Evolutionary conservation across 768 basidiomycete genomes (phyloP), one percentile per base, ranked within the genome.

Genomic region (Tulasnella sp.): DNA sequence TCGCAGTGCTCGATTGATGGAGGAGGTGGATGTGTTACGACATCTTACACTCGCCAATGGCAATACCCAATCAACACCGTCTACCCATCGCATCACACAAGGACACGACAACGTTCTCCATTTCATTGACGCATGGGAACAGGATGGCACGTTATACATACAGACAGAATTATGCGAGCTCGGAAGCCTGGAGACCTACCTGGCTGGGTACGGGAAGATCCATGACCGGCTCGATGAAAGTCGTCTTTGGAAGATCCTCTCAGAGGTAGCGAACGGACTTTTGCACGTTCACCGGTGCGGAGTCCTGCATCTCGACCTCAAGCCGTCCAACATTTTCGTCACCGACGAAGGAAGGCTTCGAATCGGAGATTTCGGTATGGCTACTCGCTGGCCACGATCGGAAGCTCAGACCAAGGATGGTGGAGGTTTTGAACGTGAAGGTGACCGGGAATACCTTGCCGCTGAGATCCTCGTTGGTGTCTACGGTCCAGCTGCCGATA

Each of bases 341-440:
- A 94, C 92, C 11, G 83, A 84, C 8, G 86, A 89, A 52, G 97
- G 97, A 1, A 86, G 90, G 62, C 90, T 99, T 82, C 94, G 94
- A 82, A 94, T 99, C 79, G 96, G 96, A 8, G 97, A 99, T 80
- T 98, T 98, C 82, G 97, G 97, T 9, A 94, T 99, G 89, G 95
- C 96, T n/a, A 92, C 93, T 6, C 77, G 94, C 68, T 95, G 93
- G 91, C 94, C 94, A 0, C 83, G 94, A 42, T 81, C 83, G 0
- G 77, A 81, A 19, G 73, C 78, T 32, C 77, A 78, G 72, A 67
- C 76, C 62, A 62, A 77, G 19, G 76, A 76, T 64, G 79, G 81
- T 68, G 85, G 67, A 62, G 83, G 82, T 16, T 94, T 98, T 78
- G 96, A 98, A 80, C 86, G 97, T 17, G 97, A 99, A 80, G 97